Percentiles rank a stretch among this genome's conserved stretches.
Evolutionary conservation across 1,284 basidiomycete genomes (phyloP).

Genomic region (Xerocomus tenax): DNA sequence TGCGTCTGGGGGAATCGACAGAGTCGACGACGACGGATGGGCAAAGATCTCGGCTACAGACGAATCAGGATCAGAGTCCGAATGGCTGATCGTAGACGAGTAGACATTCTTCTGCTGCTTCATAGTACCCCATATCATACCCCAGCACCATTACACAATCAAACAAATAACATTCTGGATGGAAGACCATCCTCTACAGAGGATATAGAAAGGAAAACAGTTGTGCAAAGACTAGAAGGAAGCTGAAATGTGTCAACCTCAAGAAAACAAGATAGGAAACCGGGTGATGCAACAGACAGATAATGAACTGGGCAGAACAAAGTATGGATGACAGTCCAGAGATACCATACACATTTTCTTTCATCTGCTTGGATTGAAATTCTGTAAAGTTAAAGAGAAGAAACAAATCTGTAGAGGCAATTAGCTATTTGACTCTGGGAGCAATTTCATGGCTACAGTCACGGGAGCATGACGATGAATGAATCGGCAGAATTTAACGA

Average conservation of each 20-base stretch:
- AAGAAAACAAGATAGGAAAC: slow-evolving; percentile 14
- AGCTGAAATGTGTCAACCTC: slow-evolving; percentile 20
- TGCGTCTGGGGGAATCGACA: slow-evolving; percentile 42
- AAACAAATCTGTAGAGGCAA: slow-evolving; percentile 18
- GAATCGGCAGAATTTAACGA: slow-evolving; percentile 24
- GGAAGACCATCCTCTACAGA: slow-evolving; percentile 26
- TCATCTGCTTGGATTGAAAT: slow-evolving; percentile 23
- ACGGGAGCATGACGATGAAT: slow-evolving; percentile 23
- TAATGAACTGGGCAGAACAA: slow-evolving; percentile 18
- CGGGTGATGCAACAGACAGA: slow-evolving; percentile 20
- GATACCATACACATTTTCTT: slow-evolving; percentile 31
- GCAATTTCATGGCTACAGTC: slow-evolving; percentile 31
- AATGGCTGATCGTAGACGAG: slow-evolving; percentile 68
- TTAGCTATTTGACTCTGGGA: slow-evolving; percentile 18
- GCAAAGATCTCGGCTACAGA: slow-evolving; percentile 57
- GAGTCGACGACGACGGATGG: slow-evolving; percentile 60
- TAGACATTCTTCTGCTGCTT: slow-evolving; percentile 12
- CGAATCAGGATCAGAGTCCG: slow-evolving; percentile 71
- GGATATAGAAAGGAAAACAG: slow-evolving; percentile 23
- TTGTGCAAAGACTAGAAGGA: slow-evolving; percentile 20
- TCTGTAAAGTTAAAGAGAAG: slow-evolving; percentile 23
- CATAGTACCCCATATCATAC: slow-evolving; percentile 20
- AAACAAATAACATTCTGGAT: slow-evolving; percentile 27
- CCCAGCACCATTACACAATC: slow-evolving; percentile 10
- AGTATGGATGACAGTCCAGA: slow-evolving; percentile 27